These are phyloP conservation scores for Lichina pygmaea DNA, from an alignment of 495 filamentous ascomycete genomes.

Conservation along the genomic window DNA sequence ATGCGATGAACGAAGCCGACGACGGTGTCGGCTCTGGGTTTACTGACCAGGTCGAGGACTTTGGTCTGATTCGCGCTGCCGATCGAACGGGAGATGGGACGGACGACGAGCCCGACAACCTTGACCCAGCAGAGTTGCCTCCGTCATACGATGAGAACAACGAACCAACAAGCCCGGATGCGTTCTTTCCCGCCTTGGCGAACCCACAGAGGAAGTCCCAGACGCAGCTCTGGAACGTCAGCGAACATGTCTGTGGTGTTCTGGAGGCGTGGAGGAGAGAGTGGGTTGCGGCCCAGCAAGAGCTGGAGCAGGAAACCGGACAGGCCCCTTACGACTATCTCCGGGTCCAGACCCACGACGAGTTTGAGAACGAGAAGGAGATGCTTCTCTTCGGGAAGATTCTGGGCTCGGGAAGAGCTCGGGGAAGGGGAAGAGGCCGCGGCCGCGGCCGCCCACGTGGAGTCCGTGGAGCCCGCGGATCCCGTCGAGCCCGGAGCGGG, in stretches of 20 bases:
- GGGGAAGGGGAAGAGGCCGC: background rate
- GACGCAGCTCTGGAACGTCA: background rate
- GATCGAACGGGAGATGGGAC: no score
- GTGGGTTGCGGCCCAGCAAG: background rate
- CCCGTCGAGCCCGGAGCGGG: no score
- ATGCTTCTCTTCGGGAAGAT: slow-evolving; percentile 1
- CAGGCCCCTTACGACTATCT: background rate
- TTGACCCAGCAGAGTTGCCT: background rate
- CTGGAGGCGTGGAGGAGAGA: background rate
- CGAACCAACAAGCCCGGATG: background rate
- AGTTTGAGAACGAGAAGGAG: slow-evolving; percentile 3
- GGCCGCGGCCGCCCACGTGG: background rate
- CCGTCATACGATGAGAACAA: background rate
- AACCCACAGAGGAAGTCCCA: background rate
- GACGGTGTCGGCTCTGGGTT: no score
- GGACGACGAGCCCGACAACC: no score
- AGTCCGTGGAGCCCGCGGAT: no score
- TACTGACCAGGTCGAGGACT: no score
- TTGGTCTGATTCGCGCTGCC: no score
- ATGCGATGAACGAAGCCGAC: no score
- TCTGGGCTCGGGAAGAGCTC: background rate
- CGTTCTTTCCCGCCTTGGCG: background rate
- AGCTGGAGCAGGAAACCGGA: background rate
- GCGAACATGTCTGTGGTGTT: background rate
- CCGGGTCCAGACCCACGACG: background rate